These are phyloP conservation scores for Acanthamoeba culbertsoni DNA, from an alignment of 208 protist genomes.

Conservation along the genomic window DNA sequence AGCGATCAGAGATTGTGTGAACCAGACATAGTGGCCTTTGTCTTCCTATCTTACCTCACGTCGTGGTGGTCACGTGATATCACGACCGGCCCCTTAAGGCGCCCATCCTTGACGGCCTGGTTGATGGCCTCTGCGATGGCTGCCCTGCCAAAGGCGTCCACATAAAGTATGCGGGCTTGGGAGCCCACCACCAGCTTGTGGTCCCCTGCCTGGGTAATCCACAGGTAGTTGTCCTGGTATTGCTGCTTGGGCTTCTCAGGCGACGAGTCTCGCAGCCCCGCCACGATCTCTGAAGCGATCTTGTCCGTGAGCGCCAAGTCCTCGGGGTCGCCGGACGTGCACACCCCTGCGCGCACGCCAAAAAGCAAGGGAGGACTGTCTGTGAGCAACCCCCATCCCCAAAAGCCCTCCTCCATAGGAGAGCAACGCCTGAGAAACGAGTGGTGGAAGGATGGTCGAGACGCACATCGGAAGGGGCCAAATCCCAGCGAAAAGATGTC, in stretches of 20 bases:
- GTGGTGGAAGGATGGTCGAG: background rate
- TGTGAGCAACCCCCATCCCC: too few relatives aligned
- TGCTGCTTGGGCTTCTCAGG: slow-evolving; percentile 47
- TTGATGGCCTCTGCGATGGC: slow-evolving; percentile 87
- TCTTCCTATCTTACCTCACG: too few relatives aligned
- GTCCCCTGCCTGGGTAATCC: slow-evolving; percentile 84
- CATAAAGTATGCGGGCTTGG: slow-evolving; percentile 90
- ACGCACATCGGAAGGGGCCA: slow-evolving; percentile 87
- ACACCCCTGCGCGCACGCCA: slow-evolving; percentile 79
- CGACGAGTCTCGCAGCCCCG: slow-evolving; percentile 51
- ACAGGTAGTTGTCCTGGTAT: slow-evolving; percentile 86
- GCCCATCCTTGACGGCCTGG: slow-evolving; percentile 81
- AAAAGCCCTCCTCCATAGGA: too few relatives aligned
- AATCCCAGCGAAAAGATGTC: slow-evolving; percentile 90
- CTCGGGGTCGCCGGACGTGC: slow-evolving; percentile 75
- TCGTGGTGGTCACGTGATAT: slow-evolving; percentile 90
- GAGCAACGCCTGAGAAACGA: too few relatives aligned
- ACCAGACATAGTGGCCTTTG: too few relatives aligned
- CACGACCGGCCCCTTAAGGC: slow-evolving; percentile 76
- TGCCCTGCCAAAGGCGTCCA: slow-evolving; percentile 77
- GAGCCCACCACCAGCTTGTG: slow-evolving; percentile 88
- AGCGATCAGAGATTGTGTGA: background rate
- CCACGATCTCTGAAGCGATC: slow-evolving; percentile 85
- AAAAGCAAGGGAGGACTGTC: too few relatives aligned
- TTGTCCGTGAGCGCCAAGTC: slow-evolving; percentile 85